Evolutionary conservation across 2,329 filamentous ascomycete species (phyloP), one percentile per base, ranked within the genome.

Genomic region (Talaromyces sp.): DNA sequence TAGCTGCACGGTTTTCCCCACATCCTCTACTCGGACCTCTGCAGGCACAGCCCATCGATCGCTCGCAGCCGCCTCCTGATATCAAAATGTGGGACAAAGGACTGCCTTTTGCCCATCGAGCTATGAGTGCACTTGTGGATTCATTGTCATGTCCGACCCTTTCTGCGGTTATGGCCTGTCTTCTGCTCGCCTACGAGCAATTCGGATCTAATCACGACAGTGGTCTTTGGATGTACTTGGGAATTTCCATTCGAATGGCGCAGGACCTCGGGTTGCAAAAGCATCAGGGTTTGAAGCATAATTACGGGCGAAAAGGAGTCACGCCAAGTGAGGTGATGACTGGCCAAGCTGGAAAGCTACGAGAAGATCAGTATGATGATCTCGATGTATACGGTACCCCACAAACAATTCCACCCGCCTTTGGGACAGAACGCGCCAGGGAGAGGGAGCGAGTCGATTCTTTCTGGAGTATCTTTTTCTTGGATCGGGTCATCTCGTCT

Each of bases 181-280:
- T 96, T 10, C 75, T 96, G 24, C 83, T 96, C 73, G 91, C 90
- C 0, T 96, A 96, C 65, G 90, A 95, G 61, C 88, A 92, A 39
- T 96, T 96, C 62, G 91, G 91, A 1, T 89, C 89, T 10, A 90
- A 90, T 60, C 89, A 92, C 63, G 91, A 96, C 65, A 95, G 90
- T 68, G 90, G 90, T 0, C 73, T 96, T 6, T 96, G 91, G 91
- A 95, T 96, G 90, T 96, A 95, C 66, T 79, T 96, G 1, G 91
- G 91, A 0, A 86, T 93, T 47, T 87, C 91, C 0, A 96, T 96
- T 55, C 86, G 91, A 4, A 89, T 91, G 85, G 87, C 87, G 0
- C 83, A 90, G 55, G 88, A 91, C 65, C 73, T 96, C 9, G 91
- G 91, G 0, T 79, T 96, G 58, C 89, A 93, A 61, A 95, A 91